Base-by-base conservation (phyloP, 2,329 filamentous ascomycete species). In the Neonectria neomacrospora region DNA sequence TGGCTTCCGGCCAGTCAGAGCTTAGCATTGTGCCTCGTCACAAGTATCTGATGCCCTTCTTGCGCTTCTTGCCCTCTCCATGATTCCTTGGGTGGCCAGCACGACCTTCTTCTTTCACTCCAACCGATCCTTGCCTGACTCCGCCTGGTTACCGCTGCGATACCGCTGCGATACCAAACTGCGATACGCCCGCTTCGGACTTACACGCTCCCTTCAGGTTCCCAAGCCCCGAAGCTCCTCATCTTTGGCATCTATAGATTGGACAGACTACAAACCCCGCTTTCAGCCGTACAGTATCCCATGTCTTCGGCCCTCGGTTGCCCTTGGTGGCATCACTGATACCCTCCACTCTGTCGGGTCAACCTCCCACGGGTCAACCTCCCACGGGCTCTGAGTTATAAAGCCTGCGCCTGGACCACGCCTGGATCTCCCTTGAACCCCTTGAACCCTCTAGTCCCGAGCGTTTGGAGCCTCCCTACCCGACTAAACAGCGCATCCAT, bases 91-190 rank as follows among this genome's bases (percentile, higher is more conserved):
- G n/a, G 12, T 54, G 32, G 8, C 20, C 47, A 48, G 9, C 28
- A 42, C 44, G 20, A 47, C 52, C n/a, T 50, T 45, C 20, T 52
- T 45, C 42, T 54, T 61, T 50, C 53, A 56, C 22, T 30, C 23
- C 44, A 23, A 14, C 34, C 34, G 34, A 56, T 34, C 52, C 58
- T 48, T 56, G 58, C 28, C n/a, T n/a, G n/a, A n/a, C n/a, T n/a
- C n/a, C n/a, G n/a, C n/a, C n/a, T n/a, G n/a, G n/a, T n/a, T n/a
- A n/a, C n/a, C 39, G 22, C 20, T 18, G 30, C 37, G 51, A 37
- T 37, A 16, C 34, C 34, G 16, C 34, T n/a, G 7, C 16, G 34
- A 37, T 37, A 37, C 34, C 34, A 37, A 12, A 16, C 34, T 37
- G 34, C 34, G 12, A 55, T 61, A 55, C 51, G 58, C 20, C 47